Conservation (phyloP, 2,329 filamentous ascomycete species). For the Akanthomyces dipterigenus region DNA sequence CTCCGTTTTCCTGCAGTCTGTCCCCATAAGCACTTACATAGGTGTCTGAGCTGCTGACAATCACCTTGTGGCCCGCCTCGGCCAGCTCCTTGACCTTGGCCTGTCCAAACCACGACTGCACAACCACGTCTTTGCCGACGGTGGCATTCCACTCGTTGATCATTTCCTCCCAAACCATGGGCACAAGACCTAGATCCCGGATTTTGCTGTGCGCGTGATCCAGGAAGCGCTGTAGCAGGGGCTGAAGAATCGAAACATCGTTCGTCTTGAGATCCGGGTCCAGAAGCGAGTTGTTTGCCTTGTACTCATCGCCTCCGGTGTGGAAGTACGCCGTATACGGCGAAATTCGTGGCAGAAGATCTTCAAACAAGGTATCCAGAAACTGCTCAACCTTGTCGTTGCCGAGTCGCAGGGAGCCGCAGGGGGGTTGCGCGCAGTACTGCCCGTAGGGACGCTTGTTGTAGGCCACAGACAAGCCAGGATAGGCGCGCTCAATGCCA, state of each 20-base stretch:
- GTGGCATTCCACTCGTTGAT: slow-evolving; percentile 70
- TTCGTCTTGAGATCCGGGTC: slow-evolving; percentile 68
- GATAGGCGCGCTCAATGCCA: slow-evolving; percentile 58
- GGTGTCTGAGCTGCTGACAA: slow-evolving; percentile 70
- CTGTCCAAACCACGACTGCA: slow-evolving; percentile 72
- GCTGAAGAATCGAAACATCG: slow-evolving; percentile 56
- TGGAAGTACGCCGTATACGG: slow-evolving; percentile 74
- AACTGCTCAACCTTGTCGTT: slow-evolving; percentile 63
- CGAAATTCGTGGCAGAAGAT: slow-evolving; percentile 64
- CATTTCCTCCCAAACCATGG: slow-evolving; percentile 87
- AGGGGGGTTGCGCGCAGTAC: slow-evolving; percentile 58
- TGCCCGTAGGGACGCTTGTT: slow-evolving; percentile 48
- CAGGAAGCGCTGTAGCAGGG: slow-evolving; percentile 72
- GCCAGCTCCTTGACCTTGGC: slow-evolving; percentile 55
- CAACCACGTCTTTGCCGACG: slow-evolving; percentile 61
- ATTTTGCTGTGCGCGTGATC: slow-evolving; percentile 62
- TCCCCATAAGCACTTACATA: slow-evolving; percentile 48
- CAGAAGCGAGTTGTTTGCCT: slow-evolving; percentile 64
- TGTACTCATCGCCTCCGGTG: slow-evolving; percentile 82
- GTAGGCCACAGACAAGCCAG: slow-evolving; percentile 64
- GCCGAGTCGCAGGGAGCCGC: slow-evolving; percentile 71
- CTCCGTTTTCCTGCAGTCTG: background rate
- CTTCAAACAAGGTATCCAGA: slow-evolving; percentile 64
- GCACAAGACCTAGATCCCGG: slow-evolving; percentile 55
- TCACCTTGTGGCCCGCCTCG: slow-evolving; percentile 58